Evolutionary conservation across 1,139 yeast species (phyloP), one percentile per base, ranked within the genome.

Genomic region (Debaryomyces robertsiae): DNA sequence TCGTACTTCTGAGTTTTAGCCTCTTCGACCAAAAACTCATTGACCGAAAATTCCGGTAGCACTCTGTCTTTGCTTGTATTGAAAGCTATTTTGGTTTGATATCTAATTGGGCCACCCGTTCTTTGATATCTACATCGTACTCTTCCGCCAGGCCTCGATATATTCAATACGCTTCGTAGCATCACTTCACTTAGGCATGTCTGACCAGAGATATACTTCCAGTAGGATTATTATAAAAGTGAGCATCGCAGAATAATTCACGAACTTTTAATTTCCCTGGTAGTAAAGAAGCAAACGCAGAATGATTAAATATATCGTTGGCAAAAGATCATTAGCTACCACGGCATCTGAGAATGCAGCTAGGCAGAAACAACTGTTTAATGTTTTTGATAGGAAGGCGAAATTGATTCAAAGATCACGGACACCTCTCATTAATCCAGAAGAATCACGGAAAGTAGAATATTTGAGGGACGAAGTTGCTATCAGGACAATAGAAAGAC

Each of bases 391-490:
- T 58, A 64, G 93, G 30, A 53, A 63, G 3, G 72, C 80, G 36
- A 88, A 88, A 55, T 60, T 70, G 9, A 46, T 73, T 11, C 95
- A 88, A 50, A 63, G 89, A 39, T 68, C 79, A 22, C 55, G 82
- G 38, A 78, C 84, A 1, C 61, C 75, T 0, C 75, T 75, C 1
- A 42, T 54, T 2, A 62, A 75, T 42, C 69, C 73, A 1, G 68
- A 65, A 9, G 56, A 60, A 31, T 78, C 87, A 14, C 63, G 81
- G 19, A 70, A 77, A 49, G 86, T 78, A n/a, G 95, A 88, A 48
- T 88, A 87, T 55, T 63, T 88, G 28, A 70, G 89, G 38, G 84
- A 84, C 54, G 95, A 86, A 56, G 79, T 86, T 10, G 91, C 94
- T 1, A 55, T 68, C 17, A 77, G 88, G 43, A 82, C 91, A 22